Percentiles rank a stretch among this genome's conserved stretches.
phyloP scores from a whole-genome alignment of 2,329 filamentous ascomycete species.

The Pestalotiopsis sp. region DNA sequence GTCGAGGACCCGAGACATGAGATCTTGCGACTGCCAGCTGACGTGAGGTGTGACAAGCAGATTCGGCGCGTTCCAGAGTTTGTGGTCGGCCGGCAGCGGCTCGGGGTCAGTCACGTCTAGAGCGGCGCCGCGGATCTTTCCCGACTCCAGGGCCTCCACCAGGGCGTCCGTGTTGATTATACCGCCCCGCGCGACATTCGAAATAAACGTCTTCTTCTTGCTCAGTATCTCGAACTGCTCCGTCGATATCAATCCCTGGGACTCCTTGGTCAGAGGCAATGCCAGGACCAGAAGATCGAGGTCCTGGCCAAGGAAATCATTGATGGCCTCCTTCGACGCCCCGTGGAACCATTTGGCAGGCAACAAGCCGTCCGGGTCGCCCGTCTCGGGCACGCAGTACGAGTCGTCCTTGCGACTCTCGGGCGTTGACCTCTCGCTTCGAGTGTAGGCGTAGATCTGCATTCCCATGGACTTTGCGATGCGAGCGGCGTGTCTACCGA shows the following conservation, averaged over 20 bases:
- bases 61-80: conserved; percentile 66
- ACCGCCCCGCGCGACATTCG: conserved; percentile 63
- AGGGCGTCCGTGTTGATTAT: conserved; percentile 47
- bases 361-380: conserved; percentile 42
- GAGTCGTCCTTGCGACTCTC: conserved; percentile 60
- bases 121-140: conserved; percentile 55
- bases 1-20: conserved; percentile 25
- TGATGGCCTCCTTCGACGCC: conserved; percentile 30
- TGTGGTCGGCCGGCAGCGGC: conserved; percentile 62
- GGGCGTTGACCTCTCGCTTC: conserved; percentile 59
- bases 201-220: conserved; percentile 52
- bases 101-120: conserved; percentile 74
- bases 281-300: conserved; percentile 45
- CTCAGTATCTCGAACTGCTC: conserved; percentile 39
- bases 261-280: conserved; percentile 42
- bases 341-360: conserved; percentile 46
- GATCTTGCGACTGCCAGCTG: conserved; percentile 29
- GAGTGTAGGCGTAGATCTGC: conserved; percentile 70
- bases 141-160: conserved; percentile 51
- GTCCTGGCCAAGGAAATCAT: conserved; percentile 42
- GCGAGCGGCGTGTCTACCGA: conserved; percentile 44
- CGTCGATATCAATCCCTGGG: conserved; percentile 42
- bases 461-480: conserved; percentile 64
- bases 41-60: conserved; percentile 53
- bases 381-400: conserved; percentile 66